Conservation (phyloP, 176 grass and related monocot species). For the Raddia distichophylla region DNA sequence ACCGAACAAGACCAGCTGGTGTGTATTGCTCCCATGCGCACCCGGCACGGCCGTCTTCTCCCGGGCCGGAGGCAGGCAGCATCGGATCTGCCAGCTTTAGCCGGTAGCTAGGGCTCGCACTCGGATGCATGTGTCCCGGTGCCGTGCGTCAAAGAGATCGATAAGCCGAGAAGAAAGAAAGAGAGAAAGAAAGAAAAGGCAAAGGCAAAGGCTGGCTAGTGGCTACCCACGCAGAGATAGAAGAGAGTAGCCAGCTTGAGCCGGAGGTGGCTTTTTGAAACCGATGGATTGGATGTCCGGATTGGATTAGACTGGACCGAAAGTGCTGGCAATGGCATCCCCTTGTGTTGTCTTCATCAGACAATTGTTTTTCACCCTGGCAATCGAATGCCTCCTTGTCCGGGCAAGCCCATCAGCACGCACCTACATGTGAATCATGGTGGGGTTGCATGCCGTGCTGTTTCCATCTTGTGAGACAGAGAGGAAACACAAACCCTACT, state of each 20-base stretch:
- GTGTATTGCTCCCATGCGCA: not conserved
- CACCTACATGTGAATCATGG: conserved; percentile 4
- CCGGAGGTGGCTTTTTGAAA: conserved; percentile 29
- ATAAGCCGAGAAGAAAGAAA: not conserved
- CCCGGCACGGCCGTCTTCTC: not conserved
- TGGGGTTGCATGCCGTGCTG: conserved; percentile 1
- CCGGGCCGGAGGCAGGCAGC: conserved; percentile 1
- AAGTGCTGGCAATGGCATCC: conserved; percentile 20
- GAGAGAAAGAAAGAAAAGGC: not conserved
- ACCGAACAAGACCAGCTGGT: not conserved
- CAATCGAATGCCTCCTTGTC: conserved; percentile 34
- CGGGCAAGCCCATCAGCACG: not conserved
- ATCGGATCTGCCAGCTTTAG: conserved; percentile 26
- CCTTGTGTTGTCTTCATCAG: conserved; percentile 43
- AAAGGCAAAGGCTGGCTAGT: not conserved
- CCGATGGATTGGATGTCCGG: conserved; percentile 37
- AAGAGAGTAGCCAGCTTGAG: not conserved
- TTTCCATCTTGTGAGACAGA: conserved; percentile 23
- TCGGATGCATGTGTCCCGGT: not conserved
- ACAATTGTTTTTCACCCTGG: conserved; percentile 35
- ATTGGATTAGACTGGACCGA: conserved; percentile 38
- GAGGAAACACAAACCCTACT: not conserved
- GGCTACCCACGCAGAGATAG: not conserved
- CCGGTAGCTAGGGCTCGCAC: not conserved
- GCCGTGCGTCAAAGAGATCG: conserved; percentile 14